Evolutionary conservation across 2,329 filamentous ascomycete genomes (phyloP).

Genomic region (Atkinsonella hypoxylon): DNA sequence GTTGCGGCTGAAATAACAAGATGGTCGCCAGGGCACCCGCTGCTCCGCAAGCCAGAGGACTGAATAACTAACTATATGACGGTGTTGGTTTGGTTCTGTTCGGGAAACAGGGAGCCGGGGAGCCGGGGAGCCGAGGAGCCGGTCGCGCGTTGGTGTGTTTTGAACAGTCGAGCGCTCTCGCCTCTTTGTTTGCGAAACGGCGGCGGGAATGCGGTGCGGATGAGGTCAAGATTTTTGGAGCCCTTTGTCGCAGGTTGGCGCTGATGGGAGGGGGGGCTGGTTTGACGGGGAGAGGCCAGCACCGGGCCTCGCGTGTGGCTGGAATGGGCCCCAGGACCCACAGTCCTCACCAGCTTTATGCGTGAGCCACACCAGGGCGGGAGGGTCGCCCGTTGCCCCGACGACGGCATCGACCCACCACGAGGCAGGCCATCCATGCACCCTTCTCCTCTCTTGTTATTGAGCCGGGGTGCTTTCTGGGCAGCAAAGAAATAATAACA

Average conservation of each 20-base stretch:
- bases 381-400: slow-evolving; percentile 11
- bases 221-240: slow-evolving; percentile 1
- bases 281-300: neutral
- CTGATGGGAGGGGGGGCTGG: neutral
- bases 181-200: neutral
- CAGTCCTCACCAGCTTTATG: slow-evolving; percentile 2
- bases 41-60: no score
- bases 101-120: no score
- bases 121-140: neutral
- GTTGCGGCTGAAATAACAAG: neutral
- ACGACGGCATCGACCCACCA: slow-evolving; percentile 11
- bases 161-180: neutral
- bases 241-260: neutral
- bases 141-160: neutral
- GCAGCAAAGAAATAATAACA: neutral
- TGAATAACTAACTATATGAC: no score
- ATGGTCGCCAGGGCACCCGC: neutral
- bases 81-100: neutral
- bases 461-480: neutral
- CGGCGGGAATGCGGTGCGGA: slow-evolving; percentile 9
- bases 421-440: slow-evolving; percentile 4
- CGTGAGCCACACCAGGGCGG: slow-evolving; percentile 1
- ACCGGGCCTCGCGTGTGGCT: no score
- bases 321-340: neutral
- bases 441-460: neutral